Conservation (phyloP, 139 green algal species). For the Tetraselmis striata region DNA sequence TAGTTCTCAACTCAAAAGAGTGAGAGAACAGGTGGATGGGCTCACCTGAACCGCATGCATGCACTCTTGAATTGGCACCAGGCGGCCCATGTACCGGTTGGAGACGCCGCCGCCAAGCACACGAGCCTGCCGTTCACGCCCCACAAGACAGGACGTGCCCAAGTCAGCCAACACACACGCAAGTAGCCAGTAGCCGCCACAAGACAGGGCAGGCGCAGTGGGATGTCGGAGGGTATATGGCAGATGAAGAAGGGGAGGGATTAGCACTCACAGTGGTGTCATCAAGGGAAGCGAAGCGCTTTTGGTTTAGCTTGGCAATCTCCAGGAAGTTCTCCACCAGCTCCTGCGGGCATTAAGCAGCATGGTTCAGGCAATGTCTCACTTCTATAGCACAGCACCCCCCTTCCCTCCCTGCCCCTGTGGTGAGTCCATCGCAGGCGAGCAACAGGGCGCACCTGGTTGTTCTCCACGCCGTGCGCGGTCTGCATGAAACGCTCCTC, state of each 20-base stretch:
- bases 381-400: too few species aligned
- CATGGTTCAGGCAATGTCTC: too few species aligned
- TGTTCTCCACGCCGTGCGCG: constrained; percentile 2
- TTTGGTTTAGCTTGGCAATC: not conserved
- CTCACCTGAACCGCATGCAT: not conserved
- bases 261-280: constrained; percentile 2
- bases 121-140: too few species aligned
- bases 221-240: too few species aligned
- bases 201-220: too few species aligned
- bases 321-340: constrained; percentile 6
- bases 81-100: constrained; percentile 1
- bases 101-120: constrained; percentile 8
- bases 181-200: too few species aligned
- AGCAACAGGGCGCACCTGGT: not conserved
- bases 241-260: too few species aligned
- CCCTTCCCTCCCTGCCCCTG: too few species aligned
- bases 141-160: too few species aligned
- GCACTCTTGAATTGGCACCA: constrained; percentile 2
- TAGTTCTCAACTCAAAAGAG: too few species aligned
- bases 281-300: not conserved
- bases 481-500: not conserved
- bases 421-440: not conserved
- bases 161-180: not conserved
- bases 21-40: too few species aligned
- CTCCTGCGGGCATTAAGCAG: too few species aligned